These are phyloP conservation scores for Berberis thunbergii DNA, from an alignment of 164 flowering plant genomes.

Conservation along the genomic window DNA sequence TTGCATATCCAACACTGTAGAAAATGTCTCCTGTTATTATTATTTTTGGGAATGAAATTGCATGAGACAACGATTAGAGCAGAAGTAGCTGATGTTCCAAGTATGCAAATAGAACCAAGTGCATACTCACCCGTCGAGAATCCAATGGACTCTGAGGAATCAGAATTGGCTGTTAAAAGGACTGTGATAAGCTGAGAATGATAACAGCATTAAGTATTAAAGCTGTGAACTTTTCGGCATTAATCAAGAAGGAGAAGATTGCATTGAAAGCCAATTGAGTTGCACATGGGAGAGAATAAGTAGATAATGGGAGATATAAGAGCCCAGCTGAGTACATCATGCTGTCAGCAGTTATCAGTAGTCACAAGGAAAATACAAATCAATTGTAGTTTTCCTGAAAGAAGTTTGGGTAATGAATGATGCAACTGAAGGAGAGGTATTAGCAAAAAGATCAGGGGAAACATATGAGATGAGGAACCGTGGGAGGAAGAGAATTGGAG, in stretches of 20 bases:
- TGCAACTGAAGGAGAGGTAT: neutral
- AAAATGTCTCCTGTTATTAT: conserved; percentile 20
- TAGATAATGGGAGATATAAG: conserved; percentile 30
- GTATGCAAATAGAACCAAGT: conserved; percentile 22
- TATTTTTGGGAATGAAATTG: conserved; percentile 28
- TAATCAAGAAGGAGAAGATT: conserved; percentile 26
- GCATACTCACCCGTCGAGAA: conserved; percentile 16
- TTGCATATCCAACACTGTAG: conserved; percentile 22
- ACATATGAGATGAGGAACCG: conserved; percentile 9
- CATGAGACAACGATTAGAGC: conserved; percentile 25
- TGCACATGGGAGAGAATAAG: conserved; percentile 28
- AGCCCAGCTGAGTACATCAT: conserved; percentile 27
- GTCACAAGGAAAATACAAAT: conserved; percentile 23
- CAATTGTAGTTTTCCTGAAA: conserved; percentile 1
- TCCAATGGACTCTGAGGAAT: conserved; percentile 5
- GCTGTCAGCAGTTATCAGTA: conserved; percentile 23
- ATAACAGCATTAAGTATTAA: conserved; percentile 25
- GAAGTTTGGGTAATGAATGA: neutral
- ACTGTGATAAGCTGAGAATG: conserved; percentile 23
- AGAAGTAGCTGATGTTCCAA: conserved; percentile 27
- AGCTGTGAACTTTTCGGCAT: conserved; percentile 27
- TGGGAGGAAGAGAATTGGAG: conserved; percentile 28
- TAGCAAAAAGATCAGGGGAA: conserved; percentile 2
- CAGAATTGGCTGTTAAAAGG: conserved; percentile 18
- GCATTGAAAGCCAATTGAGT: conserved; percentile 30